These are phyloP conservation scores for Fonsecaea multimorphosa DNA, from an alignment of 2,329 filamentous ascomycete species.

Conservation along the genomic window DNA sequence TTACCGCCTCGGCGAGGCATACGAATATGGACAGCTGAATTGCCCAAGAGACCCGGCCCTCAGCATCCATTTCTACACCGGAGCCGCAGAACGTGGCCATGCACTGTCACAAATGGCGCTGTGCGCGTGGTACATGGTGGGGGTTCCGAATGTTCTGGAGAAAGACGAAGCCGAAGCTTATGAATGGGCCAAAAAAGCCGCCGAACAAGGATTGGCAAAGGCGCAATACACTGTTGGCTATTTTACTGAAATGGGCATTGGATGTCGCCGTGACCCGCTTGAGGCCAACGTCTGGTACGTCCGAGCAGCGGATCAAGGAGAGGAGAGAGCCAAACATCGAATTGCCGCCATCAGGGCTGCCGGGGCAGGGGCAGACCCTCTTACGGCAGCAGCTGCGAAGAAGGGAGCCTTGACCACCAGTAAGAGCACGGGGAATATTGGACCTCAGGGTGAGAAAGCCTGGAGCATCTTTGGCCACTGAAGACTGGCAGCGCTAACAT, in stretches of 20 bases:
- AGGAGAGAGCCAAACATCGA: slow-evolving; percentile 85
- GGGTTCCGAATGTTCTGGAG: slow-evolving; percentile 86
- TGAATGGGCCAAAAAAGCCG: slow-evolving; percentile 89
- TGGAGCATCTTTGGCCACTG: slow-evolving; percentile 1
- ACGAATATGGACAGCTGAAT: slow-evolving; percentile 86
- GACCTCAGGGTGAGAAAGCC: slow-evolving; percentile 32
- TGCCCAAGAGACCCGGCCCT: slow-evolving; percentile 91
- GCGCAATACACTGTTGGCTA: slow-evolving; percentile 97
- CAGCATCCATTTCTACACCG: slow-evolving; percentile 97
- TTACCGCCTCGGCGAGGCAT: slow-evolving; percentile 90
- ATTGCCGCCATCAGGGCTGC: slow-evolving; percentile 86
- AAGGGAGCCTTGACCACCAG: slow-evolving; percentile 29
- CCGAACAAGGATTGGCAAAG: slow-evolving; percentile 75
- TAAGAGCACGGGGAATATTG: slow-evolving; percentile 31
- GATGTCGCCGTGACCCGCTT: slow-evolving; percentile 89
- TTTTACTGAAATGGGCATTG: slow-evolving; percentile 98
- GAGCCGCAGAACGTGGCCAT: slow-evolving; percentile 83
- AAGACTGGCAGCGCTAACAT: slow-evolving; percentile 16
- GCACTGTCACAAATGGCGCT: slow-evolving; percentile 95
- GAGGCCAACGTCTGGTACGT: slow-evolving; percentile 99
- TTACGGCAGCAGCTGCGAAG: slow-evolving; percentile 37
- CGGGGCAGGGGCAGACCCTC: slow-evolving; percentile 62
- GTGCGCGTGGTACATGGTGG: slow-evolving; percentile 98
- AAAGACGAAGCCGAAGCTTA: slow-evolving; percentile 97
- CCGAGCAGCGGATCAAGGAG: slow-evolving; percentile 87